phyloP scores from a whole-genome alignment of 2,329 filamentous ascomycete genomes.

The Scedosporium aurantiacum region DNA sequence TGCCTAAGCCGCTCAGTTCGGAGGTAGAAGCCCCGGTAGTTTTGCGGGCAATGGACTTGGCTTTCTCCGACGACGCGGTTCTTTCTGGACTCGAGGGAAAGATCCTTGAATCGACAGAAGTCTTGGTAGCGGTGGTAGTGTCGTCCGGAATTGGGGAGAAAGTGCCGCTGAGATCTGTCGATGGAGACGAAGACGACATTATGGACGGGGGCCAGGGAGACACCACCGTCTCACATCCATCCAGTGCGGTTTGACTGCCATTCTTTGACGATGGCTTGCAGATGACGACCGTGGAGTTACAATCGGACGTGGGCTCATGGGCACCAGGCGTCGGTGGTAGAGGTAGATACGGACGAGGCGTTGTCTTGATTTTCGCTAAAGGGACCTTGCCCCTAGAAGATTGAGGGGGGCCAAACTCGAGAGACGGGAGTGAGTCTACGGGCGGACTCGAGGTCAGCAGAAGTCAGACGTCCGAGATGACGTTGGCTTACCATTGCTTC shows the following conservation, averaged over 20 bases:
- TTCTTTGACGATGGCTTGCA: background rate
- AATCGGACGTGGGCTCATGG: background rate
- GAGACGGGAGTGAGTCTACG: background rate
- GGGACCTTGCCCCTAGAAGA: background rate
- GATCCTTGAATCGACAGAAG: conserved; percentile 21
- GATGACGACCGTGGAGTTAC: conserved; percentile 5
- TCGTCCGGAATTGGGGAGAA: background rate
- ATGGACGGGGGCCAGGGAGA: background rate
- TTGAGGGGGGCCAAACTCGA: background rate
- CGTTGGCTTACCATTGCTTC: conserved; percentile 3
- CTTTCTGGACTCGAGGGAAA: conserved; percentile 10
- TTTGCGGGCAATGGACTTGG: background rate
- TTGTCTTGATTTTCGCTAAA: background rate
- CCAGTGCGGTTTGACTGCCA: background rate
- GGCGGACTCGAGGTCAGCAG: background rate
- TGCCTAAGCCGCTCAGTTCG: conserved; percentile 15
- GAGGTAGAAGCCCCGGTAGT: background rate
- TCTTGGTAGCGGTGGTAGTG: conserved; percentile 18
- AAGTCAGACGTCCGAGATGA: background rate
- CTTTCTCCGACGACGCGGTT: background rate
- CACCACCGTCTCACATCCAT: background rate
- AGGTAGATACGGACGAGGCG: background rate
- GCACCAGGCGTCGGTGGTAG: background rate
- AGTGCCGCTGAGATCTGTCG: conserved; percentile 4
- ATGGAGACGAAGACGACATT: background rate